These are phyloP conservation scores for Solanum hybrid DNA, from an alignment of 305 asterid genomes.

Conservation along the genomic window DNA sequence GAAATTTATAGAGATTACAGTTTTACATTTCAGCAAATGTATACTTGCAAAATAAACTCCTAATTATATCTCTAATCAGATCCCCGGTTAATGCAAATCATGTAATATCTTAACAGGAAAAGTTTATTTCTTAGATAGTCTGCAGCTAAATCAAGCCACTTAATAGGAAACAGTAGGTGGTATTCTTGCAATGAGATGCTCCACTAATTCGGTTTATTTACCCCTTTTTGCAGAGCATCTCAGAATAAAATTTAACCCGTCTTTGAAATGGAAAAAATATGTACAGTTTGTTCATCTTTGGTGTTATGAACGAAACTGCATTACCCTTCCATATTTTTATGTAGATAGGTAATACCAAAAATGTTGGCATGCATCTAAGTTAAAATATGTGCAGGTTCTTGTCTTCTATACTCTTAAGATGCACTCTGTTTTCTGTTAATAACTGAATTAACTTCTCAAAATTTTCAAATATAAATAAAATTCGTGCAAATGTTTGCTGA, in stretches of 20 bases:
- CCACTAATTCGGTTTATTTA: neutral
- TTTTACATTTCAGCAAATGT: neutral
- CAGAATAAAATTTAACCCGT: neutral
- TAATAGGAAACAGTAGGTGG: neutral
- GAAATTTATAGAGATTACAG: neutral
- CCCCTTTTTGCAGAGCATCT: neutral
- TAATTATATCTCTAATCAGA: neutral
- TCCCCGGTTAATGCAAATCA: neutral
- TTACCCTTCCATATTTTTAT: neutral
- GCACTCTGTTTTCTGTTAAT: neutral
- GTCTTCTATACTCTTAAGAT: neutral
- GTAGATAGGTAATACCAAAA: neutral
- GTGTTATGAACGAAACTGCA: neutral
- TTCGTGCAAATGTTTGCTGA: neutral
- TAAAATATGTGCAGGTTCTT: neutral
- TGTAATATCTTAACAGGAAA: neutral
- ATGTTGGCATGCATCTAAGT: neutral
- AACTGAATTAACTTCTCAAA: neutral
- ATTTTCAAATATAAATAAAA: neutral
- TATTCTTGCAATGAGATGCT: neutral
- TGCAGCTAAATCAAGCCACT: neutral
- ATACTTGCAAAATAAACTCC: neutral
- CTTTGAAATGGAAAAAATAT: neutral
- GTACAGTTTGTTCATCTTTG: neutral
- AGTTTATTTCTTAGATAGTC: neutral